A percentile compares a stretch with the other conserved stretches of the same genome.
Evolutionary conservation across 179 eudicot genomes (phyloP).

Genomic region (Monotropa hypopitys): DNA sequence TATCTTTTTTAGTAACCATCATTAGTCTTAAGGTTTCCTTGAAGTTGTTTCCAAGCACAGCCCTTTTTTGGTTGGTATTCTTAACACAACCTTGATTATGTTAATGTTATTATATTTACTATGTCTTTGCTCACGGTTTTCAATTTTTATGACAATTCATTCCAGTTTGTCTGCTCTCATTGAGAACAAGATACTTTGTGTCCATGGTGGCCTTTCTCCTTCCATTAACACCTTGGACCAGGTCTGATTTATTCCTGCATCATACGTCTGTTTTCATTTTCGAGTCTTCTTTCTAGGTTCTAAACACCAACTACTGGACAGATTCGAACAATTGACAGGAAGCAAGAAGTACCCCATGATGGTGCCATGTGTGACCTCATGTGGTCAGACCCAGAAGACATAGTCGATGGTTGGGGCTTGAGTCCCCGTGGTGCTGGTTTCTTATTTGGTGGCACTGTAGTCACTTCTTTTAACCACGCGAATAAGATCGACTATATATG

Average conservation of each 20-base stretch:
- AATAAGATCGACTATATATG: conserved; percentile 80
- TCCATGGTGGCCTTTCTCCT: conserved; percentile 97
- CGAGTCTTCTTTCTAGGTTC: background rate
- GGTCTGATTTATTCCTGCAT: conserved; percentile 27
- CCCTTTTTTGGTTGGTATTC: background rate
- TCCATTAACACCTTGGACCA: conserved; percentile 67
- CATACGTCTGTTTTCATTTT: background rate
- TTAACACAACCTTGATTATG: background rate
- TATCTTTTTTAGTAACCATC: background rate
- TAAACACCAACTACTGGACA: conserved; percentile 21
- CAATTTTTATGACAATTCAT: background rate
- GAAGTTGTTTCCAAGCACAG: background rate
- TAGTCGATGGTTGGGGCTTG: conserved; percentile 85
- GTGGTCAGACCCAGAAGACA: conserved; percentile 96
- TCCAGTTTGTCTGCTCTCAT: conserved; percentile 87
- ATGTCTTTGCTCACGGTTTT: conserved; percentile 2
- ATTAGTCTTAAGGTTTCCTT: background rate
- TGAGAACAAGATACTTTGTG: conserved; percentile 81
- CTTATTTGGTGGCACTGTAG: conserved; percentile 73
- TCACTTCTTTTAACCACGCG: conserved; percentile 58
- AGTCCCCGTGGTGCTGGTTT: conserved; percentile 98
- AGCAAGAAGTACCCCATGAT: conserved; percentile 94
- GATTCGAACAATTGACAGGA: conserved; percentile 82
- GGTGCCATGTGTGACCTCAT: conserved; percentile 98
- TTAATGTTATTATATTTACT: background rate